These are phyloP conservation scores for Candida yuanshanica DNA, from an alignment of 805 yeast species.

Conservation along the genomic window DNA sequence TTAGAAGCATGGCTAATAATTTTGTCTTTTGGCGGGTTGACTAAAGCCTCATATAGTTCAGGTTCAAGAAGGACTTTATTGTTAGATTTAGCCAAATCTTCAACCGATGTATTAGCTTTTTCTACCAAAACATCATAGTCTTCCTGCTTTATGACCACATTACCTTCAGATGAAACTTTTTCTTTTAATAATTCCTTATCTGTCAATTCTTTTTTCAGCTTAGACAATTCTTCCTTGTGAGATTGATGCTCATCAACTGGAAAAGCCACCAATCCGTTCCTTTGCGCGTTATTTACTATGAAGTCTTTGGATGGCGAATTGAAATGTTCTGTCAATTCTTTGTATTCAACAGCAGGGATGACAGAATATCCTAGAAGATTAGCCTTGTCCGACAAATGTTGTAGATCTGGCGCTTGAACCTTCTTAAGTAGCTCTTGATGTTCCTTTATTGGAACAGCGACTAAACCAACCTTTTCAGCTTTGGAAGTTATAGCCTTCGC, in stretches of 20 bases:
- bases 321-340: slow-evolving; percentile 1
- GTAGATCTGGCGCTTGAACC: slow-evolving; percentile 9
- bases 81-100: slow-evolving; percentile 4
- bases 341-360: slow-evolving; percentile 12
- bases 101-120: slow-evolving; percentile 6
- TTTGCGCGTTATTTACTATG: slow-evolving; percentile 4
- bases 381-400: slow-evolving; percentile 7
- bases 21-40: slow-evolving; percentile 5
- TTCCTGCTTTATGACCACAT: slow-evolving; percentile 10
- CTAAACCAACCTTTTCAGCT: slow-evolving; percentile 6
- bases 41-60: slow-evolving; percentile 2
- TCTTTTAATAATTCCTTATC: slow-evolving; percentile 24
- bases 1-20: slow-evolving; percentile 6
- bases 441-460: slow-evolving; percentile 10
- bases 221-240: slow-evolving; percentile 11
- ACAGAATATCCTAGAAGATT: slow-evolving; percentile 16
- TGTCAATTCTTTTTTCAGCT: slow-evolving; percentile 20
- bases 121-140: slow-evolving; percentile 13
- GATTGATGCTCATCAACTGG: slow-evolving; percentile 7
- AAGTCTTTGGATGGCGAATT: slow-evolving; percentile 9
- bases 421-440: slow-evolving; percentile 4
- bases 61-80: slow-evolving; percentile 3
- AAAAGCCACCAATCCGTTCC: slow-evolving; percentile 6
- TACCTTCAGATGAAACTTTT: slow-evolving; percentile 20
- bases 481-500: slow-evolving; percentile 3